Evolutionary conservation across 805 yeast genomes (phyloP), one percentile per base, ranked within the genome.

Genomic region (Teunomyces atbi): DNA sequence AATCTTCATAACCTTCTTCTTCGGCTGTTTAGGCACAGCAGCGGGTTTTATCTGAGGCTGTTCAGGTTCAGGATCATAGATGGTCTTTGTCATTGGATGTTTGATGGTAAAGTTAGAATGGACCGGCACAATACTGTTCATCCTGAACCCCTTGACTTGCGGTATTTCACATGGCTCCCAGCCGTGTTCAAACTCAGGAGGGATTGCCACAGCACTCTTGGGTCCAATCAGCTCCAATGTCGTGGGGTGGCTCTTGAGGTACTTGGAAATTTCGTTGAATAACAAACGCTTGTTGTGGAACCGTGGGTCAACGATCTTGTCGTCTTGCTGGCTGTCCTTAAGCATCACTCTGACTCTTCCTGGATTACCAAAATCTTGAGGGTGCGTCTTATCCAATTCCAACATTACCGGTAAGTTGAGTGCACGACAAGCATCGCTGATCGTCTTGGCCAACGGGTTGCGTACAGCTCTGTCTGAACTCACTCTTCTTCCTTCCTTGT

Each of bases 281-380:
- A 92, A 65, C 41, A 80, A 82, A 56, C 95, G 80, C 62, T 91
- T 90, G 41, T 60, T 66, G 15, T 59, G 52, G 47, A 60, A 64
- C 21, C 59, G 50, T n/a, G 55, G 45, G 48, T 70, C 68, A 2
- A 52, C 50, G 23, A 43, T 42, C 18, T 45, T 42, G 1, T 81
- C 82, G 8, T 75, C 66, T 41, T 77, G 76, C 10, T 58, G 58
- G n/a, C 56, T 54, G 42, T 64, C 66, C 57, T 82, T 84, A 34
- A 89, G 54, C 38, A 82, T 71, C 18, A 90, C 85, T 54, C 96
- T 80, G 29, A 94, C 91, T 58, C 98, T 78, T n/a, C 99, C 99
- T 4, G 97, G 95, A 61, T 92, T 92, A 54, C 98, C 96, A 78
- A 85, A 94, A 67, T 92, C 98, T 65, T 91, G 96, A 10, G 98